Evolutionary conservation across 108 stramenopile genomes (phyloP).

Genomic region (Aurantiochytrium sp.): DNA sequence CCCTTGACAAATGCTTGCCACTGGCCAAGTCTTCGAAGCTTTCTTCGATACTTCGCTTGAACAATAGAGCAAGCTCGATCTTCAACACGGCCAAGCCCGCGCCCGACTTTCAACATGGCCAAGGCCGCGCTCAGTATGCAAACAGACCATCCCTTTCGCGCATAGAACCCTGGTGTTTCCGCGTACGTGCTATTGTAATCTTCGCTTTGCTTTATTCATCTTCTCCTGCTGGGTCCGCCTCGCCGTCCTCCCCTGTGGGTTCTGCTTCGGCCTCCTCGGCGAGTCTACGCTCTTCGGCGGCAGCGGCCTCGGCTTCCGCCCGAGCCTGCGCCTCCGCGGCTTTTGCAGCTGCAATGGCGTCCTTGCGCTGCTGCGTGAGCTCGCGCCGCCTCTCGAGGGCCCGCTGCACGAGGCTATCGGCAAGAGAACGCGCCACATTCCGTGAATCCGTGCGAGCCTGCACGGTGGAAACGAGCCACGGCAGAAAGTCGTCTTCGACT

Average conservation of each 20-base stretch:
- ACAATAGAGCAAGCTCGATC: no score
- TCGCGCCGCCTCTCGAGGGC: neutral
- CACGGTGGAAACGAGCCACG: neutral
- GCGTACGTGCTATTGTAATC: no score
- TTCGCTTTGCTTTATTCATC: no score
- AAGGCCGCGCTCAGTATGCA: no score
- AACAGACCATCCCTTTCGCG: no score
- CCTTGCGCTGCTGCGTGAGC: neutral
- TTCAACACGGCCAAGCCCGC: no score
- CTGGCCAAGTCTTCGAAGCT: no score
- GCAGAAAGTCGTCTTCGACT: constrained; percentile 35
- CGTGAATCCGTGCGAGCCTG: neutral
- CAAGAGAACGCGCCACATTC: neutral
- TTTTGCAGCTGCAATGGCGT: neutral
- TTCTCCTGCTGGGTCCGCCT: neutral
- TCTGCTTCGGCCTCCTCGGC: neutral
- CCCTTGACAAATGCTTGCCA: no score
- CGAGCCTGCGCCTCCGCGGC: neutral
- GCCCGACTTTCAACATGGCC: no score
- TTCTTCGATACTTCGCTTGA: no score
- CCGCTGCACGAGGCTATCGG: neutral
- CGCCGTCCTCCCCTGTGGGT: neutral
- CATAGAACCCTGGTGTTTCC: no score
- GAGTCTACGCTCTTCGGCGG: neutral
- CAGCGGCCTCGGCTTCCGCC: neutral